Conservation (phyloP, 108 stramenopile species). For the Aurantiochytrium sp. region DNA sequence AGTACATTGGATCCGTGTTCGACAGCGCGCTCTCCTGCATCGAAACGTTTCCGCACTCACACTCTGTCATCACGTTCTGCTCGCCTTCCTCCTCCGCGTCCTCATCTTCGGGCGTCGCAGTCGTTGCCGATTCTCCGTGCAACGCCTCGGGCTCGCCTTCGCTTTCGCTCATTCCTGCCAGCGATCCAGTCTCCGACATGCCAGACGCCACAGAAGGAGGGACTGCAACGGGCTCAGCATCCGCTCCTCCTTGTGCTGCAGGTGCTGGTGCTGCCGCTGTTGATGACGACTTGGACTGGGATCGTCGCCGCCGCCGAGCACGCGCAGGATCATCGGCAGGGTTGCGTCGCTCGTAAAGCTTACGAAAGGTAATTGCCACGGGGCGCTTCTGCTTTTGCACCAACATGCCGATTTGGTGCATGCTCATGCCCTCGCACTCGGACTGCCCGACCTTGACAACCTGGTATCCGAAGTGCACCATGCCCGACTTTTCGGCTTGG, state of each 20-base stretch:
- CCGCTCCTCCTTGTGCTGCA: too few species aligned
- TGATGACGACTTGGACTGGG: background rate
- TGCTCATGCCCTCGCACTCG: background rate
- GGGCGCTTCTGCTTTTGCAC: background rate
- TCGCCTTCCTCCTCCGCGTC: background rate
- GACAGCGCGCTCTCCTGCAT: background rate
- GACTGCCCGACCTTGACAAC: background rate
- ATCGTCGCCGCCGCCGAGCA: background rate
- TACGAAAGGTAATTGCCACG: background rate
- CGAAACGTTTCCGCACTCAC: background rate
- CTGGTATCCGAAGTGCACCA: constrained; percentile 7
- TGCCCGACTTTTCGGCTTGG: background rate
- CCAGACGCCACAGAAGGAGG: too few species aligned
- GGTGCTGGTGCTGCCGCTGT: too few species aligned
- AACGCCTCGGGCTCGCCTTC: too few species aligned
- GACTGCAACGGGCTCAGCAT: too few species aligned
- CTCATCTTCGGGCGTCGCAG: background rate
- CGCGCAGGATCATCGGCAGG: background rate
- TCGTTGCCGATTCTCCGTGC: background rate
- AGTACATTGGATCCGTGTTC: background rate
- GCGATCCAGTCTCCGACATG: too few species aligned
- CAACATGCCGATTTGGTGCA: constrained; percentile 13
- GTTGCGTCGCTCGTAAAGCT: background rate
- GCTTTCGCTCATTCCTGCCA: too few species aligned
- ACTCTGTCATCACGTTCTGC: background rate